phyloP scores from a whole-genome alignment of 495 filamentous ascomycete genomes.

The Zalerion maritima region DNA sequence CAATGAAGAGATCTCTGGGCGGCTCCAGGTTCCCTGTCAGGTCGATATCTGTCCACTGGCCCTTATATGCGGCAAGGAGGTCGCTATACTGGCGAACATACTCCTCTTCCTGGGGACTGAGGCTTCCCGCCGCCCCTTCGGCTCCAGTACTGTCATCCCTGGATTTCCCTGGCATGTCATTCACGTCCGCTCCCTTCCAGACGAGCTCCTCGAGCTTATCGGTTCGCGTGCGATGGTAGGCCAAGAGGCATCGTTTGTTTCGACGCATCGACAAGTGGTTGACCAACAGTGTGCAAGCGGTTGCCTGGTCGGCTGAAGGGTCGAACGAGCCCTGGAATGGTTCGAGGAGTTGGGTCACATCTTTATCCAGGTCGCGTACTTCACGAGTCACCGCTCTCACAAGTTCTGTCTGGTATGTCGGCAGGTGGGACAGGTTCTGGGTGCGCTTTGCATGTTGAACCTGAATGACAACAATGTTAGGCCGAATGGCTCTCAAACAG shows the following conservation, averaged over 20 bases:
- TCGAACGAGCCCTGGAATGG: constrained; percentile 77
- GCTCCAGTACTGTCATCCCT: constrained; percentile 13
- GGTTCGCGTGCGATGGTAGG: constrained; percentile 79
- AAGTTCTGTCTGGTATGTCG: constrained; percentile 85
- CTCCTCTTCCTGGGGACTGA: constrained; percentile 96
- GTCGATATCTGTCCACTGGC: constrained; percentile 97
- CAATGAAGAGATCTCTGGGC: constrained; percentile 90
- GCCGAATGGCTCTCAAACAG: background rate
- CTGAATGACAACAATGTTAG: constrained; percentile 31
- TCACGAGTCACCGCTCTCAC: constrained; percentile 79
- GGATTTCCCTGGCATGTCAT: constrained; percentile 31
- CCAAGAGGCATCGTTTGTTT: constrained; percentile 91
- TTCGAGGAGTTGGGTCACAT: constrained; percentile 65
- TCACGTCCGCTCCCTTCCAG: constrained; percentile 75
- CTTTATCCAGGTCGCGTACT: constrained; percentile 86
- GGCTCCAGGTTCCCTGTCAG: constrained; percentile 90
- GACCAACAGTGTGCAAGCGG: constrained; percentile 77
- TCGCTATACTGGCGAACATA: constrained; percentile 86
- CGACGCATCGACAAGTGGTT: constrained; percentile 89
- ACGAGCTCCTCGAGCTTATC: constrained; percentile 90
- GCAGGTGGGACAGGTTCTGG: constrained; percentile 72
- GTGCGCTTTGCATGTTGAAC: constrained; percentile 96
- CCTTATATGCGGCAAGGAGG: constrained; percentile 89
- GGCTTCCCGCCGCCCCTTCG: constrained; percentile 31
- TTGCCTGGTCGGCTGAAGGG: constrained; percentile 67